Evolutionary conservation across 148 eudicot genomes (phyloP).

Genomic region (Amaranthus hypochondriacus): DNA sequence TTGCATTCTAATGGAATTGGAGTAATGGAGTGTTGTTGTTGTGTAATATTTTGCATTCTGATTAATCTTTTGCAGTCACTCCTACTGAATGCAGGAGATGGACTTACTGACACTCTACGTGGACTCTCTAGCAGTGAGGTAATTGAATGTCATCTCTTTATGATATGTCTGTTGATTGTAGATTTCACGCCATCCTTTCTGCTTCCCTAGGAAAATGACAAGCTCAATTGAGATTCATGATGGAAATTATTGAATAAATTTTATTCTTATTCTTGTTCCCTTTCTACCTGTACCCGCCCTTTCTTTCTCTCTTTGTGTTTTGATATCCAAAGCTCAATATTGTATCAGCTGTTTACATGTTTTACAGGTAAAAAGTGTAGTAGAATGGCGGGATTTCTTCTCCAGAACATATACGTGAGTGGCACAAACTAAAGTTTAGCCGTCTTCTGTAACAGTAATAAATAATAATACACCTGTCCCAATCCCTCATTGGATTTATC

Average conservation of each 20-base stretch:
- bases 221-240: no score
- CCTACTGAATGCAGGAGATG: slow-evolving; percentile 58
- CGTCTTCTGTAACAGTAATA: neutral
- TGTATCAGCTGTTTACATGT: slow-evolving; percentile 3
- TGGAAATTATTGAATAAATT: no score
- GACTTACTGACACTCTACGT: slow-evolving; percentile 70
- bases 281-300: neutral
- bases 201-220: no score
- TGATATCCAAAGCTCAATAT: slow-evolving; percentile 1
- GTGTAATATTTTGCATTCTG: slow-evolving; percentile 23
- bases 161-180: neutral
- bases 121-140: slow-evolving; percentile 84
- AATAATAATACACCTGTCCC: neutral
- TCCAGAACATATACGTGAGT: slow-evolving; percentile 63
- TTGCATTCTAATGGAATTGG: slow-evolving; percentile 21
- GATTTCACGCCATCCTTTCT: no score
- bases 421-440: slow-evolving; percentile 3
- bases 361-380: slow-evolving; percentile 77
- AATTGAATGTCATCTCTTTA: slow-evolving; percentile 10
- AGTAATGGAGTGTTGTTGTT: no score
- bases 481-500: no score
- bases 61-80: slow-evolving; percentile 26
- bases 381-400: slow-evolving; percentile 94
- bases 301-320: neutral
- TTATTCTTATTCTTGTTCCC: no score